Evolutionary conservation across 495 filamentous ascomycete genomes (phyloP), one percentile per base, ranked within the genome.

Genomic region (Lasiosphaeria hispida): DNA sequence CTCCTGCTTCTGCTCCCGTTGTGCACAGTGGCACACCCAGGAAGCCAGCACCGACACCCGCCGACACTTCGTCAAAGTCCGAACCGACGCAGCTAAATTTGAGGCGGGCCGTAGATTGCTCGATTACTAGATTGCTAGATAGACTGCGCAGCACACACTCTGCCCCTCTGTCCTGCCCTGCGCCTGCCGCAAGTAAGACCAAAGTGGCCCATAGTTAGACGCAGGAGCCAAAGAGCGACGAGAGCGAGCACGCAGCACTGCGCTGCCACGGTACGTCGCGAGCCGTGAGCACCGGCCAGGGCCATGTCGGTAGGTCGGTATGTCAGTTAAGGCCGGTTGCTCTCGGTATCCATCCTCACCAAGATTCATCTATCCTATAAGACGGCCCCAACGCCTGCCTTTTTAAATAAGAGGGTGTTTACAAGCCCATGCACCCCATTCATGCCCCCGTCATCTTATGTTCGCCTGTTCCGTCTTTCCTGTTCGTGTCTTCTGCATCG

Each of bases 101-200:
- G 50, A 51, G 36, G 53, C 61, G 58, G 63, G 17, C 58, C 63
- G 60, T 65, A 66, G 60, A 68, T 69, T 69, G 56, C 53, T 50
- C 40, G 47, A 49, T 49, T 36, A 36, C 41, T 50, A 48, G 50
- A 52, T 52, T 52, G 15, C 49, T 15, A 34, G 38, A 15, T 14
- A 19, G 33, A 15, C 49, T 37, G 49, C 36, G 35, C 49, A 30
- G 23, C 23, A 30, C 23, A 38, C 15, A 34, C n/a, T 15, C 13
- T 52, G 49, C 30, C 36, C 49, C 23, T 30, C 23, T 30, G 23
- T 30, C 23, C 23, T 30, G 23, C 23, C 23, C 23, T 30, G 23
- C 23, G 23, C 23, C 23, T 30, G 23, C 23, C 23, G 23, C 23
- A 30, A 30, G 23, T 30, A 5, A 30, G 23, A 30, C 23, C 23